A percentile compares a stretch with the other conserved stretches of the same genome.
phyloP scores from a whole-genome alignment of 352 stramenopile species.

The Blastocystis sp. region DNA sequence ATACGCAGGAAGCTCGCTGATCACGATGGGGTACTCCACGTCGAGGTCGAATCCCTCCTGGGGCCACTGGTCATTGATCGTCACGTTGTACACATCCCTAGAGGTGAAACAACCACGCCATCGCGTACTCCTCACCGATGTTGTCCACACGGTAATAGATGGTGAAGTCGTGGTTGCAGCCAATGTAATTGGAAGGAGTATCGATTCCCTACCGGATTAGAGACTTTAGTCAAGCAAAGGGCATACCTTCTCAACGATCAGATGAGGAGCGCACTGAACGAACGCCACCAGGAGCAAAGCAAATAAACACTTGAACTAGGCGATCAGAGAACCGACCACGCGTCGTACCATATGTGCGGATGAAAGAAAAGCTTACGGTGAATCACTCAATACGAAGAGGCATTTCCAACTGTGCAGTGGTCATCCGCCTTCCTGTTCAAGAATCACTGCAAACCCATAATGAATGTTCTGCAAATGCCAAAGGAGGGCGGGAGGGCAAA shows the following conservation, averaged over 20 bases:
- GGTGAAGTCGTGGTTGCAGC: conserved; percentile 40
- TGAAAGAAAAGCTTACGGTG: neutral
- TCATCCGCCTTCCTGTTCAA: neutral
- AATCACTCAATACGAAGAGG: neutral
- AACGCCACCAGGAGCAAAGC: neutral
- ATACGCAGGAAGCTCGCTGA: conserved; percentile 7
- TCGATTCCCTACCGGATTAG: conserved; percentile 17
- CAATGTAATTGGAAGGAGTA: conserved; percentile 40
- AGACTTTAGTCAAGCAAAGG: neutral
- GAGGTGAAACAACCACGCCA: neutral
- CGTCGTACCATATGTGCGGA: neutral
- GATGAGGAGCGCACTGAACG: conserved; percentile 12
- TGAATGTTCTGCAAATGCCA: neutral
- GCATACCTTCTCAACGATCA: conserved; percentile 14
- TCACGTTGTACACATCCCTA: conserved; percentile 43
- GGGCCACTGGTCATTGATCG: conserved; percentile 48
- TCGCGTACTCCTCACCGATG: conserved; percentile 19
- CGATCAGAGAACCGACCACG: neutral
- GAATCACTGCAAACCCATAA: conserved; percentile 17
- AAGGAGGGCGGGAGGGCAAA: neutral
- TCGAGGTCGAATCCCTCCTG: conserved; percentile 26
- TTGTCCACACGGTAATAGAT: conserved; percentile 43
- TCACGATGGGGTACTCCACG: conserved; percentile 6
- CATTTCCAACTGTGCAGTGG: neutral
- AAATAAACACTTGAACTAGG: neutral